These are phyloP conservation scores for Cryptococcus floricola DNA, from an alignment of 1,284 basidiomycete genomes.

Conservation along the genomic window DNA sequence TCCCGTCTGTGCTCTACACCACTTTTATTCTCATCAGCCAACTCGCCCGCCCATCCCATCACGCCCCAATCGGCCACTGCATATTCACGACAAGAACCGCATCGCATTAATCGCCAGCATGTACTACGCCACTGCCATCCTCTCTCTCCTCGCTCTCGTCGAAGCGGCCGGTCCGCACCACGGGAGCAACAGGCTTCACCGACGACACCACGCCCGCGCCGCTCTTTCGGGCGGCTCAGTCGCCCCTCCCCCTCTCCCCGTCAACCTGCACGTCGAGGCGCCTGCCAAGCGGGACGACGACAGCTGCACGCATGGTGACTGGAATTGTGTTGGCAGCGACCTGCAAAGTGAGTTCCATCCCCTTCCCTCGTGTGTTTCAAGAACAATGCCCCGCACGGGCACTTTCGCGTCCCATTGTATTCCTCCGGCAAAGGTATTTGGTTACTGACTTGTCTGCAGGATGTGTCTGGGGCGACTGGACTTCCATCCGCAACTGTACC, in stretches of 20 bases:
- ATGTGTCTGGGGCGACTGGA: not conserved
- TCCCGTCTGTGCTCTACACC: not conserved
- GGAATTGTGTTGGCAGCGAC: constrained; percentile 27
- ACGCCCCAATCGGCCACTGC: not conserved
- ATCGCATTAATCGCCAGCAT: not conserved
- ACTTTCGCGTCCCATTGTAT: no score
- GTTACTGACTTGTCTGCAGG: not conserved
- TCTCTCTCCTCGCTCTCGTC: constrained; percentile 1
- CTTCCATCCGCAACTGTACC: constrained; percentile 25
- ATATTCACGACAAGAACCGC: not conserved
- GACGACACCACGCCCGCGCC: constrained; percentile 15
- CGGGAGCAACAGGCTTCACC: not conserved
- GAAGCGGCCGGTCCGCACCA: constrained; percentile 14
- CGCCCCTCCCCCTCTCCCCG: not conserved
- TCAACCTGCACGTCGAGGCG: not conserved
- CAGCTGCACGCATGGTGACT: constrained; percentile 24
- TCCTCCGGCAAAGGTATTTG: not conserved
- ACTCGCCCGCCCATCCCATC: not conserved
- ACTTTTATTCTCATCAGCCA: not conserved
- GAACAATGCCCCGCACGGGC: no score
- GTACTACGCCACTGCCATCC: not conserved
- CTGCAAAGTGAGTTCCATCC: constrained; percentile 26
- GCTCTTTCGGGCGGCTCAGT: constrained; percentile 1
- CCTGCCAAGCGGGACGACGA: constrained; percentile 3
- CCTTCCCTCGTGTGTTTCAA: no score